Evolutionary conservation across 2,329 filamentous ascomycete species (phyloP).

Genomic region (Dactylonectria estremocensis): DNA sequence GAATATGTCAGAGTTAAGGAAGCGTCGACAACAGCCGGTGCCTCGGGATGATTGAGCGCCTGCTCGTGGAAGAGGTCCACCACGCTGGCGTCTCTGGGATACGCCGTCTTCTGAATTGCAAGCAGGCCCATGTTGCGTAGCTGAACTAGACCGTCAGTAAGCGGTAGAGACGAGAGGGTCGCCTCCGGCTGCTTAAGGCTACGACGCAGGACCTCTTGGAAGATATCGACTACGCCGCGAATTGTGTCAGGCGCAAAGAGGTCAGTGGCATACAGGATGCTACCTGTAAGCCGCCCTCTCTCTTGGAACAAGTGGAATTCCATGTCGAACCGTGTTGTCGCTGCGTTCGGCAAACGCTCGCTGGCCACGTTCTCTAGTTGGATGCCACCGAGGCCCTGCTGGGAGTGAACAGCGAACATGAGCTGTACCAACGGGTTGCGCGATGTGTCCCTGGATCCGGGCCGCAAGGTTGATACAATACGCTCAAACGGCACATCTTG

Average conservation of each 20-base stretch:
- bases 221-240: constrained; percentile 32
- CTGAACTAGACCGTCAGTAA: constrained; percentile 3
- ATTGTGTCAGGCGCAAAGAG: constrained; percentile 43
- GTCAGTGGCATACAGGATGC: constrained; percentile 39
- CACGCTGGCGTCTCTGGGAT: constrained; percentile 40
- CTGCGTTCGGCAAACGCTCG: constrained; percentile 16
- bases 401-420: constrained; percentile 38
- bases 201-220: constrained; percentile 33
- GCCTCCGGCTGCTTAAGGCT: constrained; percentile 30
- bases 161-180: constrained; percentile 4
- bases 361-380: constrained; percentile 33
- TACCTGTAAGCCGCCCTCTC: constrained; percentile 20
- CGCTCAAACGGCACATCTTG: constrained; percentile 44
- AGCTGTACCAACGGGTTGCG: constrained; percentile 37
- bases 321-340: constrained; percentile 41
- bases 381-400: constrained; percentile 38
- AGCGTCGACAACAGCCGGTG: constrained; percentile 40
- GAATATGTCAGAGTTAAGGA: constrained; percentile 35
- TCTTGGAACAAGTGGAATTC: constrained; percentile 47
- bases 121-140: constrained; percentile 37
- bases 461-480: constrained; percentile 30
- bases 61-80: constrained; percentile 45
- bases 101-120: constrained; percentile 25
- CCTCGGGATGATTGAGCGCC: constrained; percentile 24
- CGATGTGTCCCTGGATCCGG: constrained; percentile 25